Percentiles rank a stretch among this genome's conserved stretches.
These are phyloP conservation scores for Alternaria conjuncta DNA, from an alignment of 2,329 filamentous ascomycete genomes.

Conservation along the genomic window DNA sequence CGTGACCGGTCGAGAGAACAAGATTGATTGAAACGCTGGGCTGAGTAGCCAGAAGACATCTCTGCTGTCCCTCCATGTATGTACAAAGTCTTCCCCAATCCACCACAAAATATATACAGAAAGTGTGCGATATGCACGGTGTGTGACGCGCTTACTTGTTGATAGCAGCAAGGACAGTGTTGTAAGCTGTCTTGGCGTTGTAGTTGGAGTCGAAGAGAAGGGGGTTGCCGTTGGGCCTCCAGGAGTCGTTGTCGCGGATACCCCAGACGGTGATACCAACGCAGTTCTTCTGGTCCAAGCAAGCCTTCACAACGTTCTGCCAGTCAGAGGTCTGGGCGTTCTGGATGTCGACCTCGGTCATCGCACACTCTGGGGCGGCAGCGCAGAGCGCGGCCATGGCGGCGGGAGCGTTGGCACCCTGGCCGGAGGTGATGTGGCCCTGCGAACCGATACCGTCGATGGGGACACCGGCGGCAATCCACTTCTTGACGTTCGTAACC, in stretches of 20 bases:
- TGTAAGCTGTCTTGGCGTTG: constrained; percentile 53
- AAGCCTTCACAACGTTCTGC: constrained; percentile 63
- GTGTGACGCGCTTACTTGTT: constrained; percentile 10
- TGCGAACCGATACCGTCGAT: constrained; percentile 65
- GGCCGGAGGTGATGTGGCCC: constrained; percentile 59
- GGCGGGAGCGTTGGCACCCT: constrained; percentile 55
- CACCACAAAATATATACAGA: constrained; percentile 6
- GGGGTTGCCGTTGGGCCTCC: constrained; percentile 52
- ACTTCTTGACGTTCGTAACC: constrained; percentile 70
- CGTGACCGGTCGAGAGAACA: constrained; percentile 16
- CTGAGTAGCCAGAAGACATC: neutral
- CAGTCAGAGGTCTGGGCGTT: constrained; percentile 65
- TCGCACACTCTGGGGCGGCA: constrained; percentile 64
- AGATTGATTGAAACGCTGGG: neutral
- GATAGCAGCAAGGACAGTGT: constrained; percentile 39
- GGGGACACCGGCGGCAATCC: constrained; percentile 66
- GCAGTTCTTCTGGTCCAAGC: constrained; percentile 65
- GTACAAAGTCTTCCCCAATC: constrained; percentile 7
- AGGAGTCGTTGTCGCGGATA: constrained; percentile 55
- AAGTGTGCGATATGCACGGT: neutral
- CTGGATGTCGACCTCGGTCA: constrained; percentile 74
- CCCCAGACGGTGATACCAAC: constrained; percentile 72
- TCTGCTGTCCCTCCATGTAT: neutral
- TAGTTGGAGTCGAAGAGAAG: constrained; percentile 55
- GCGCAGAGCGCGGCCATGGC: constrained; percentile 62